Base-by-base conservation (phyloP, 306 rosid species). In the Psophocarpus tetragonolobus region DNA sequence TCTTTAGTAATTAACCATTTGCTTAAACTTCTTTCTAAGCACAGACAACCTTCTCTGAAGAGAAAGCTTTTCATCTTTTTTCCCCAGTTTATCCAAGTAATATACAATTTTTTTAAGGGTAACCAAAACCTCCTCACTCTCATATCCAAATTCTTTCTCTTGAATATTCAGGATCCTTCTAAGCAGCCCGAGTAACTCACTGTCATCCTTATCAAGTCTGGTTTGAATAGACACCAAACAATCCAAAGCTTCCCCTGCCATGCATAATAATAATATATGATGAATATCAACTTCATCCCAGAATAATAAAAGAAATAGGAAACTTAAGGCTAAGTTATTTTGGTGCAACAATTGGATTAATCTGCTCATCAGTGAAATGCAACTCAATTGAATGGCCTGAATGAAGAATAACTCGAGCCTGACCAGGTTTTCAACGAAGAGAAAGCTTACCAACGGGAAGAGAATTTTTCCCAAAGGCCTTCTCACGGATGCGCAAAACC, bases 241-340 rank as follows among this genome's bases (percentile, higher is more conserved):
- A 65, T 92, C 95, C 65, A 94, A 87, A 71, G 93, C 97, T 88
- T 94, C 98, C 15, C 95, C 98, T 92, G 94, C 82, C 80, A 77
- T 75, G 53, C 81, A 72, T 65, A 60, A 71, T 71, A 74, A 72
- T 65, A 60, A 71, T 71, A 74, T 32, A 29, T 4, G 29, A 23
- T 53, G 14, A 26, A 42, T 47, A 29, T 70, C 57, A 45, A 68
- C 18, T 69, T 68, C 42, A 67, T n/a, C 10, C 45, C 6, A 11
- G 11, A n/a, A n/a, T 4, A 23, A 8, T 8, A 20, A 8, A 51
- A 20, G 3, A 51, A 51, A 18, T 51, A 7, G 13, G 26, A 51
- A 51, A 51, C 5, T 15, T 54, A 67, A 27, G 45, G 18, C 17
- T 67, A 41, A 5, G 2, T 21, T 70, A 60, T 27, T 60, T 6